Percentiles rank a stretch among this genome's conserved stretches.
These are phyloP conservation scores for Phytopythium cucurbitacearum DNA, from an alignment of 352 stramenopile species.

Conservation along the genomic window DNA sequence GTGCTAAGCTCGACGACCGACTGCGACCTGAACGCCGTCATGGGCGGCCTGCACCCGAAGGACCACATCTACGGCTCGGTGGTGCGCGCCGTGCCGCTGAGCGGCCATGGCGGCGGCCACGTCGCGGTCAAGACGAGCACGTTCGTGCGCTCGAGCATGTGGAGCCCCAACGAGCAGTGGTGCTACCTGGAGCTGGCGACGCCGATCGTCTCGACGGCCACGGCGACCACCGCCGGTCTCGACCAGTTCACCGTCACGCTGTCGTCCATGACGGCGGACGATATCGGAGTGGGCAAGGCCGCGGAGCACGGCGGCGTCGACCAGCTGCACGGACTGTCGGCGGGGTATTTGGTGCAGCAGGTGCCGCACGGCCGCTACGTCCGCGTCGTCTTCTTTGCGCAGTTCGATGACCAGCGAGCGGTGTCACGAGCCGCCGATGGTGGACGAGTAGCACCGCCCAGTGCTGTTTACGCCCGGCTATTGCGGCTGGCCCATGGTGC, in stretches of 20 bases:
- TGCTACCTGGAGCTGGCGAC: constrained; percentile 29
- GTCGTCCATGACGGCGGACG: constrained; percentile 23
- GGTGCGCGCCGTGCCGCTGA: constrained; percentile 17
- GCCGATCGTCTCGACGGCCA: neutral
- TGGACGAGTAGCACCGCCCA: constrained; percentile 7
- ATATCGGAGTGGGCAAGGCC: constrained; percentile 25
- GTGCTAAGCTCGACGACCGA: constrained; percentile 17
- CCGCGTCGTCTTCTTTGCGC: constrained; percentile 32
- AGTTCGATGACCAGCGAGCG: constrained; percentile 10
- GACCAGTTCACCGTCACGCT: constrained; percentile 31
- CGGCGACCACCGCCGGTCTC: neutral
- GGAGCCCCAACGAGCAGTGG: constrained; percentile 38
- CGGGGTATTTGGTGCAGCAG: constrained; percentile 28
- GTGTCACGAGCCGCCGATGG: constrained; percentile 3
- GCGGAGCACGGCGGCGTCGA: constrained; percentile 18
- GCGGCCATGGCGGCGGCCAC: constrained; percentile 1
- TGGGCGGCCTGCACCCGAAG: constrained; percentile 21
- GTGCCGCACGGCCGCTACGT: constrained; percentile 16
- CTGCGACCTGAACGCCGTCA: constrained; percentile 22
- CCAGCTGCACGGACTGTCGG: constrained; percentile 17
- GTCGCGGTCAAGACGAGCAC: constrained; percentile 30
- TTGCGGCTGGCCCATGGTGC: constrained; percentile 24
- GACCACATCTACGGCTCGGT: constrained; percentile 33
- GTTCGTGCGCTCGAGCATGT: constrained; percentile 32
- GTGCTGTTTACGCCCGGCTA: constrained; percentile 5